phyloP scores from a whole-genome alignment of 306 rosid species.

The Biancaea sappan region DNA sequence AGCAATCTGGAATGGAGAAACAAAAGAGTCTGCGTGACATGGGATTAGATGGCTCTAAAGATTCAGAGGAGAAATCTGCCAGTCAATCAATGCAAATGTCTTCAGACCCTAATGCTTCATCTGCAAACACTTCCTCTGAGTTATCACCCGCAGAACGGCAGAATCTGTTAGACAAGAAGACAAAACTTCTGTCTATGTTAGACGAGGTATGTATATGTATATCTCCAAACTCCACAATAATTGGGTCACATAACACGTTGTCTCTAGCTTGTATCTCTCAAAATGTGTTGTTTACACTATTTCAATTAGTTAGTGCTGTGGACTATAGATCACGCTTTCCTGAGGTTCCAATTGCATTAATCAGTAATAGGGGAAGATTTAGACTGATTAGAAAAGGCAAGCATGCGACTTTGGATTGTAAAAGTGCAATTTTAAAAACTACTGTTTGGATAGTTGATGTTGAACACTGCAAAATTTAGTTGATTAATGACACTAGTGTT shows the following conservation, averaged over 20 bases:
- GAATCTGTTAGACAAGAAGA: conserved; percentile 70
- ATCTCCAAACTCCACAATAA: neutral
- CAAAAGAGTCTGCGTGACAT: conserved; percentile 44
- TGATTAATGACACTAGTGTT: neutral
- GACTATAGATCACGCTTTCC: conserved; percentile 6
- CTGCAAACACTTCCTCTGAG: conserved; percentile 50
- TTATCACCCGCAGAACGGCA: conserved; percentile 68
- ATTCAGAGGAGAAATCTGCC: conserved; percentile 55
- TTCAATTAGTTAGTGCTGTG: conserved; percentile 4
- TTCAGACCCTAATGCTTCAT: conserved; percentile 49
- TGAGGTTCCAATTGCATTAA: conserved; percentile 27
- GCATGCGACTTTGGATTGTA: conserved; percentile 4
- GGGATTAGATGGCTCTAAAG: conserved; percentile 58
- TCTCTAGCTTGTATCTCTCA: neutral
- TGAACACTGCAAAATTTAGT: conserved; percentile 19
- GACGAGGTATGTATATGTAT: conserved; percentile 88
- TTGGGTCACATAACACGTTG: neutral
- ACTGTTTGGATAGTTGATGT: conserved; percentile 3
- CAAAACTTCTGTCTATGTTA: conserved; percentile 77
- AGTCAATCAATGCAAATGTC: conserved; percentile 49
- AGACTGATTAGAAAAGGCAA: conserved; percentile 1
- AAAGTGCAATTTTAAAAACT: neutral
- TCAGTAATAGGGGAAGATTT: neutral
- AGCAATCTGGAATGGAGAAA: conserved; percentile 58
- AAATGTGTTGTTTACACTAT: neutral